Base-by-base conservation (phyloP, 495 filamentous ascomycete genomes). In the Podospora didyma region DNA sequence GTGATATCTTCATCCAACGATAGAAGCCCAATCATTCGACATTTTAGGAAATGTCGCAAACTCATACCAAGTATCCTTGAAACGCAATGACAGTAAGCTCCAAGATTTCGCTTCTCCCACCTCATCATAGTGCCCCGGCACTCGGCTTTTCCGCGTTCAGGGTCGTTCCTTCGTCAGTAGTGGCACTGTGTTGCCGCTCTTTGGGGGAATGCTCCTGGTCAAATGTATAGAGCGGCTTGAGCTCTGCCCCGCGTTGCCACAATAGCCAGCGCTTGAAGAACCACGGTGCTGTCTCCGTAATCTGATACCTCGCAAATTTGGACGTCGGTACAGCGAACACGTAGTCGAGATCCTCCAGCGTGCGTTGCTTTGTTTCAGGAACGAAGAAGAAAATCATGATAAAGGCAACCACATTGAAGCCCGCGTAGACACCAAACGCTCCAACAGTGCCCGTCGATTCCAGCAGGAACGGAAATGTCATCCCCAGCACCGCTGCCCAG, bases 311-410 rank as follows among this genome's bases (percentile, higher is more conserved):
- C 64, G 80, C 80, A 65, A 89, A 87, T 35, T 75, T 76, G 44
- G 78, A 62, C 22, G 81, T 86, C 0, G 86, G 86, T 12, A 90
- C 86, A 7, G 83, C 87, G 58, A 90, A 95, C 53, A 95, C 83
- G 64, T 91, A 90, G 71, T 95, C 89, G 37, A 95, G 75, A 66
- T 95, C 90, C 69, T 95, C 89, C 11, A 87, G 74, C 3, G 82
- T 84, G 16, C 79, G 77, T 72, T 86, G 80, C 74, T 87, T 88
- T 7, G 85, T 88, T 73, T 88, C 86, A 7, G 81, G 82, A 24
- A 90, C 70, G 57, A 78, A 80, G 14, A 88, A 75, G 70, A 88
- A 88, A 62, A 89, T 88, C 75, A 89, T 72, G 46, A 83, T 46
- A 31, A 88, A 69, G 1, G 85, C 85, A 0, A 85, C 65, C 0